Evolutionary conservation across 495 filamentous ascomycete genomes (phyloP), one percentile per base, ranked within the genome.

Genomic region (Jackrogersella minutella): DNA sequence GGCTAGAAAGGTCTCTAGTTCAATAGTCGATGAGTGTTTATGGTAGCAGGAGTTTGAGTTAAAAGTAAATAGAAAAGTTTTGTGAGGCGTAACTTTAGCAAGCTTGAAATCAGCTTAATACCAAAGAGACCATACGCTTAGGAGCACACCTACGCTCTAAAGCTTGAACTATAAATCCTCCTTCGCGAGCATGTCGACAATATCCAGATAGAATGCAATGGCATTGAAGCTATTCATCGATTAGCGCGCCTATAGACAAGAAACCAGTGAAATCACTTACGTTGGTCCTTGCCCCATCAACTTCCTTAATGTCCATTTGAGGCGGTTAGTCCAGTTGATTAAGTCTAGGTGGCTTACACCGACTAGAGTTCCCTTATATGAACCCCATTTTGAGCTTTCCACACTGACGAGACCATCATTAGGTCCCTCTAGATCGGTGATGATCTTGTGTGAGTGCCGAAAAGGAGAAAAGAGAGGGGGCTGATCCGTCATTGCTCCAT

Each of bases 351-450:
- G 95, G 75, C 88, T 96, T 26, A 96, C 92, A 8, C 86, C 87
- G 4, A 93, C 77, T n/a, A 99, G 75, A 2, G 95, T 97, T 3
- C 95, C 95, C 74, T 94, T 91, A 74, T 97, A 97, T 1, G 83
- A 84, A n/a, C 95, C 95, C 93, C 94, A 97, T 69, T 84, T 82
- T 64, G 89, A 89, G 70, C 93, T 97, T 7, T 83, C 77, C 22
- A 97, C 92, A 72, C 91, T 96, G 14, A 99, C 95, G 3, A 99
- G 84, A 0, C 95, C 95, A 66, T 99, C 95, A 74, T 99, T 99
- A 1, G 88, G 85, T 0, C 93, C 94, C 77, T 97, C 95, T 3
- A 76, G 64, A 34, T 82, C 74, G 50, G 85, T 73, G 22, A 99
- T 87, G 31, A 97, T 85, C 6, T 76, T 72, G 69, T 95, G 89